These are phyloP conservation scores for Prunus salicina DNA, from an alignment of 306 rosid species.

Conservation along the genomic window DNA sequence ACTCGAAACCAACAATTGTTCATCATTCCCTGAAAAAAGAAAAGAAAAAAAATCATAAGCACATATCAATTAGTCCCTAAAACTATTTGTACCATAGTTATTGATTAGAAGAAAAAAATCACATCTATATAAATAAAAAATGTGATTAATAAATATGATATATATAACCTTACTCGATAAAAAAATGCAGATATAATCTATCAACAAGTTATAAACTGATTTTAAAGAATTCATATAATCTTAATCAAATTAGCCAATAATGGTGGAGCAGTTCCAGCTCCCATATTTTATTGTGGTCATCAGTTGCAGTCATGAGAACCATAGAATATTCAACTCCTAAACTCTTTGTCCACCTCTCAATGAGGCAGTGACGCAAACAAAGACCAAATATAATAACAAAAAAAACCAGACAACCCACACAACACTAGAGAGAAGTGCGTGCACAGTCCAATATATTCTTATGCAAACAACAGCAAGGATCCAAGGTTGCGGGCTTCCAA, in stretches of 20 bases:
- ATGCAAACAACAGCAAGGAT: too few species aligned
- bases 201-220: neutral
- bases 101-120: neutral
- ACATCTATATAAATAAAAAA: neutral
- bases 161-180: neutral
- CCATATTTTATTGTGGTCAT: neutral
- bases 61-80: neutral
- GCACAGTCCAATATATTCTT: neutral
- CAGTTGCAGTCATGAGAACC: neutral
- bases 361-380: too few species aligned
- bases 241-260: neutral
- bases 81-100: neutral
- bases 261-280: neutral
- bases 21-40: constrained; percentile 73
- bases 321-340: too few species aligned
- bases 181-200: neutral
- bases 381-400: too few species aligned
- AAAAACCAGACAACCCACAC: too few species aligned
- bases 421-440: too few species aligned
- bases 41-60: neutral
- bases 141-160: too few species aligned
- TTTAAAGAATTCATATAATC: neutral
- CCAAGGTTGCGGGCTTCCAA: neutral
- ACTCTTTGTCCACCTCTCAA: neutral
- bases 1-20: constrained; percentile 89